Conservation (phyloP, 179 eudicot species). For the Nepenthes alata region DNA sequence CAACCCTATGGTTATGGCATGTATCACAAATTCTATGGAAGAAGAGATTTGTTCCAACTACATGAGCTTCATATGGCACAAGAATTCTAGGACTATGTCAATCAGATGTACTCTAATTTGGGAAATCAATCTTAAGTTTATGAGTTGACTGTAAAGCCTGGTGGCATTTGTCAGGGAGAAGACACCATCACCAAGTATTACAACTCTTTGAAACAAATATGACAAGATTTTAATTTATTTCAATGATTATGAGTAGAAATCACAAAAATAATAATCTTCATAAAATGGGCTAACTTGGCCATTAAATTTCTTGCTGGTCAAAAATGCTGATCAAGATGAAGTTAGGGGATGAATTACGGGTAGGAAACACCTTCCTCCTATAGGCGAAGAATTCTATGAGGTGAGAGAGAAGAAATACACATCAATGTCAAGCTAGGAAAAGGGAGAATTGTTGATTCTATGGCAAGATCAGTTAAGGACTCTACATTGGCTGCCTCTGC, state of each 20-base stretch:
- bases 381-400: too few species aligned
- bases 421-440: too few species aligned
- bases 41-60: conserved; percentile 2
- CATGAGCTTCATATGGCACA: not conserved
- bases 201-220: not conserved
- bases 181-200: not conserved
- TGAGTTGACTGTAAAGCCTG: not conserved
- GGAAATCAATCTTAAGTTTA: not conserved
- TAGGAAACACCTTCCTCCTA: too few species aligned
- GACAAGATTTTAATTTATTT: not conserved
- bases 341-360: too few species aligned
- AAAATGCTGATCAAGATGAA: too few species aligned
- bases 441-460: too few species aligned
- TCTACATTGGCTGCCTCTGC: not conserved
- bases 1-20: conserved; percentile 1
- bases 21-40: not conserved
- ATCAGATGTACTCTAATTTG: not conserved
- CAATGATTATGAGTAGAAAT: not conserved
- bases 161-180: not conserved
- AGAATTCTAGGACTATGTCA: conserved; percentile 1
- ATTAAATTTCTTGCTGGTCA: too few species aligned
- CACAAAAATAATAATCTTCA: too few species aligned
- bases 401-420: too few species aligned
- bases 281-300: too few species aligned
- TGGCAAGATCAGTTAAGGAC: too few species aligned